Base-by-base conservation (phyloP, 768 basidiomycete species). In the Trametes maxima region DNA sequence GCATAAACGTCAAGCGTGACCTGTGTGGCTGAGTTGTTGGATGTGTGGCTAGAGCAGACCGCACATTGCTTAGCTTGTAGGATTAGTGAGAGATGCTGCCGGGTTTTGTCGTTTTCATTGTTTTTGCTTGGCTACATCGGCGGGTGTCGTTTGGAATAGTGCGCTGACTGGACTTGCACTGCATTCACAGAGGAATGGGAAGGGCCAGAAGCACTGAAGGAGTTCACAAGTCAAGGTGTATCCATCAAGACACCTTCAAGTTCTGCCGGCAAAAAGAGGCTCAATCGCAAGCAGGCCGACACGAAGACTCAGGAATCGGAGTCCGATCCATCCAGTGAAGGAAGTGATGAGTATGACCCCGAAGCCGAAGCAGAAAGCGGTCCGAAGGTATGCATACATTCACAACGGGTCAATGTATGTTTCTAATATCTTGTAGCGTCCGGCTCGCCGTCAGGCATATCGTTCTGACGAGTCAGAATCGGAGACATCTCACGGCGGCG, bases 121-220 rank as follows among this genome's bases (percentile, higher is more conserved):
- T 28, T 22, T 49, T 33, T 33, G 2, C 25, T 35, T 33, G 28
- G n/a, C 33, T 10, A 8, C 17, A 10, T 49, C 7, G 17, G 7
- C 16, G 22, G n/a, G 21, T 24, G 21, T 5, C 14, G 3, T 8
- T 33, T 16, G 25, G 14, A 28, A 50, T 14, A 46, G 47, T 28
- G 43, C 48, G 62, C 57, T 57, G 62, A 71, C 76, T 74, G 66
- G 72, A 68, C 59, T 28, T 25, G 67, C 57, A 65, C 56, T 58
- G 12, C 69, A 56, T 62, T 72, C 60, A 44, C 72, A 92, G 90
- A 85, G 85, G 73, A 80, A 65, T 92, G 89, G 88, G 90, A 93
- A 69, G 88, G 84, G 0, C 74, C 79, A 25, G 84, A 85, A 19
- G 84, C 81, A 4, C 63, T 86, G 45, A 84, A 89, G 63, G 82